These are phyloP conservation scores for Cystofilobasidium bisporidii DNA, from an alignment of 768 basidiomycete genomes.

Conservation along the genomic window DNA sequence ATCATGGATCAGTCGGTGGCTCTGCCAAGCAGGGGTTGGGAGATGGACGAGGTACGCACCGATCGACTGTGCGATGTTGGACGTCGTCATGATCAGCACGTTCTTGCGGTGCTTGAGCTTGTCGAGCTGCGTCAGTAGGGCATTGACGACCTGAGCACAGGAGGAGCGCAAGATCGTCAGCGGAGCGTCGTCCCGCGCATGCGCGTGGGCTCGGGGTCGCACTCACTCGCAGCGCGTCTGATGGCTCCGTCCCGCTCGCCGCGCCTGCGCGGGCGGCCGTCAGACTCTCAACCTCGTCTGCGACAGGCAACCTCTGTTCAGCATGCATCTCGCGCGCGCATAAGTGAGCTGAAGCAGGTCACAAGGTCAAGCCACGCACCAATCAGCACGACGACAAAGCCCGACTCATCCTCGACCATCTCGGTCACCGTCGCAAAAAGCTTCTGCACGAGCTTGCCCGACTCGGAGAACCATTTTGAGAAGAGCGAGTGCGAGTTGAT, in stretches of 20 bases:
- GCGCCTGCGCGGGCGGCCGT: conserved; percentile 91
- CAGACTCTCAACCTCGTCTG: conserved; percentile 92
- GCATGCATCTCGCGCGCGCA: no score
- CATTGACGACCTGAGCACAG: conserved; percentile 75
- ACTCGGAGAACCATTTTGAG: conserved; percentile 98
- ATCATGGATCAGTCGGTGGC: conserved; percentile 5
- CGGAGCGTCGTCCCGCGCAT: background rate
- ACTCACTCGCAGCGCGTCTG: conserved; percentile 77
- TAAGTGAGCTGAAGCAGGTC: no score
- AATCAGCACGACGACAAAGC: conserved; percentile 88
- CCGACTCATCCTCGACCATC: conserved; percentile 80
- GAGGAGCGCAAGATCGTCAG: background rate
- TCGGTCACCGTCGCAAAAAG: conserved; percentile 82
- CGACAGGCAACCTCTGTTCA: no score
- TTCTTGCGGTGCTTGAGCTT: conserved; percentile 88
- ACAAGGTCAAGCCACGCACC: conserved; percentile 45
- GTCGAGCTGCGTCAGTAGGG: conserved; percentile 90
- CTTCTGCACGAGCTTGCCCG: conserved; percentile 91
- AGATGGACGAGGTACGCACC: conserved; percentile 50
- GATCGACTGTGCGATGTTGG: conserved; percentile 87
- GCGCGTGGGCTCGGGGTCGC: no score
- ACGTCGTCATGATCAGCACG: conserved; percentile 90
- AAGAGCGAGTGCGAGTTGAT: conserved; percentile 98
- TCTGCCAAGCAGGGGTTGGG: no score
- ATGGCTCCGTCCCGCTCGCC: conserved; percentile 90